These are phyloP conservation scores for Calycina herbarum DNA, from an alignment of 2,329 filamentous ascomycete species.

Conservation along the genomic window DNA sequence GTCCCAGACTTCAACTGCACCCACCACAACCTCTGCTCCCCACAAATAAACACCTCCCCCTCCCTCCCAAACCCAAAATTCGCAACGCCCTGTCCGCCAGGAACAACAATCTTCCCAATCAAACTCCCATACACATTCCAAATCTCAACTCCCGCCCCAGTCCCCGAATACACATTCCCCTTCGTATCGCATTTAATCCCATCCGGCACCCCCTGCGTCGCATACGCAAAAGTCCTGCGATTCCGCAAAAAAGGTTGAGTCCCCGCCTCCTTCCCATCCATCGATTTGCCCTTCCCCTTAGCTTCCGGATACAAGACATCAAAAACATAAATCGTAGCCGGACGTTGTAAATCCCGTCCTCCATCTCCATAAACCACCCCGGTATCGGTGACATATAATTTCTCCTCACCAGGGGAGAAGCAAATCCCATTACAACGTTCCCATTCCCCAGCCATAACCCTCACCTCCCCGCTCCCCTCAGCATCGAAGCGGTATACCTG, in stretches of 20 bases:
- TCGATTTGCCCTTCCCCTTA: too few relatives aligned
- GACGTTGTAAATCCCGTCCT: conserved; percentile 31
- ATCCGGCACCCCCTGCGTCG: conserved; percentile 55
- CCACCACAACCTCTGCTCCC: conserved; percentile 31
- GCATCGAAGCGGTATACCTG: conserved; percentile 51
- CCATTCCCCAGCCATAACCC: conserved; percentile 50
- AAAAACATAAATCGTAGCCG: conserved; percentile 48
- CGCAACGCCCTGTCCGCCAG: conserved; percentile 25
- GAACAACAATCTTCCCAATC: conserved; percentile 49
- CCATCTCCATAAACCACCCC: conserved; percentile 37
- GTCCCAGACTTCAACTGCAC: conserved; percentile 22
- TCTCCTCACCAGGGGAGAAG: conserved; percentile 39
- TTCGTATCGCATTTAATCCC: conserved; percentile 55
- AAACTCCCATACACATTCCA: conserved; percentile 51
- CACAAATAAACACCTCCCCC: conserved; percentile 33
- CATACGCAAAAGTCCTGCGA: conserved; percentile 53
- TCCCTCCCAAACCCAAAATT: conserved; percentile 36
- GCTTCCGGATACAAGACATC: conserved; percentile 39
- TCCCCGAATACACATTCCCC: conserved; percentile 57
- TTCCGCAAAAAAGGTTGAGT: conserved; percentile 27
- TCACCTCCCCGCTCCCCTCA: conserved; percentile 40
- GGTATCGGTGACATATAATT: conserved; percentile 47
- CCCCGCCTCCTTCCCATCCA: too few relatives aligned
- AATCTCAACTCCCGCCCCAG: conserved; percentile 55
- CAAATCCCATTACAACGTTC: conserved; percentile 42